Evolutionary conservation across 192 early-diverging fungal species (phyloP), one percentile per base, ranked within the genome.

Genomic region (Coemansia sp.): DNA sequence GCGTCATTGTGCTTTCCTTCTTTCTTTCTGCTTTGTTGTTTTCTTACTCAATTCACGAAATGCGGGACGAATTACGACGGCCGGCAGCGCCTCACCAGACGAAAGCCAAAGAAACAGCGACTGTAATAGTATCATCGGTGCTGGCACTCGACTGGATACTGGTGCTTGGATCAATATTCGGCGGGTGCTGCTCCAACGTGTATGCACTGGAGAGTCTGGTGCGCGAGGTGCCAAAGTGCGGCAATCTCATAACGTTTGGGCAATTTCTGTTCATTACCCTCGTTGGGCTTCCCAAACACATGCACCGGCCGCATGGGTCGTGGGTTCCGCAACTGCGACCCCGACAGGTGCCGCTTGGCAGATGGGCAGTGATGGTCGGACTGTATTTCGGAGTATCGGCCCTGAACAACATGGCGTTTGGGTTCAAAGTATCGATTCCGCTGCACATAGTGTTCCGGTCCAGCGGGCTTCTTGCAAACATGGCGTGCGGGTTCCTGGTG

Each of bases 371-470:
- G 7, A 88, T 93, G 64, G 94, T 96, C 1, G 65, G 82, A 25
- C 56, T 94, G 65, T 94, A 92, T 60, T 92, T 91, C 63, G 70
- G 74, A 4, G 88, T 89, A 7, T 92, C 91, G 0, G 83, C 92
- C 5, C 70, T 94, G 53, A 94, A 94, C 64, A 96, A 96, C 66
- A 70, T 86, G 67, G 88, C 92, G 0, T 79, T 94, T 9, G 89
- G 87, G 5, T 94, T 84, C 68, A 76, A 83, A 29, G 91, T 96
- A 33, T 86, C 92, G 20, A 88, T 96, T 34, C 94, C 94, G 14
- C 50, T 96, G 55, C 92, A 96, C 69, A 96, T 96, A 50, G 89
- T 96, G 31, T 96, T 96, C 67, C 79, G 94, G 23, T 91, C 88
- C 7, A 89, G 88, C 28, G 87, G 89, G 10, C 71, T 96, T 23